A percentile compares a stretch with the other conserved stretches of the same genome.
Conservation (phyloP, 2,329 filamentous ascomycete species). For the Fusarium udum region DNA sequence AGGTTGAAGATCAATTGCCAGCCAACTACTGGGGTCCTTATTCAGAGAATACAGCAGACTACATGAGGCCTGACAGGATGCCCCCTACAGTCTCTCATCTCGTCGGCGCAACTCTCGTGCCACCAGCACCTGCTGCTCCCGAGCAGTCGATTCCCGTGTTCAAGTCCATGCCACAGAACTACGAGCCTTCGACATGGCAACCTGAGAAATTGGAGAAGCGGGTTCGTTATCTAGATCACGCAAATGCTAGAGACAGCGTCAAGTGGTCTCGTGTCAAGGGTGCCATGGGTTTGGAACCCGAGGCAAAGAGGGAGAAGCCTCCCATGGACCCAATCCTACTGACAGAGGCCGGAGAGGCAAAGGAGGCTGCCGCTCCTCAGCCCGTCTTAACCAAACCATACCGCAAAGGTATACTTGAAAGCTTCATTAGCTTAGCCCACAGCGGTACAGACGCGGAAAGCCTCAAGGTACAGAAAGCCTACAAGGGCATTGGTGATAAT, state of each 20-base stretch:
- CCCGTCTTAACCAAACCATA: neutral
- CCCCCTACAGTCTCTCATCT: neutral
- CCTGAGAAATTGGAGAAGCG: neutral
- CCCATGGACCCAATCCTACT: neutral
- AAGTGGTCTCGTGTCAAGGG: neutral
- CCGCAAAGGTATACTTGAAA: fast-evolving
- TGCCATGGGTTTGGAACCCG: fast-evolving
- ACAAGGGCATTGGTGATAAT: neutral
- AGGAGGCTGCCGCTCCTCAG: neutral
- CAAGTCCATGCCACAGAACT: neutral
- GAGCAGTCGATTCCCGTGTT: neutral
- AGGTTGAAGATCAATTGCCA: neutral
- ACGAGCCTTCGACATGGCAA: fast-evolving
- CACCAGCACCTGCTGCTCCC: neutral
- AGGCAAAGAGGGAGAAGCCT: neutral
- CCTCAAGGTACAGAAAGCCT: neutral
- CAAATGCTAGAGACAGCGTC: neutral
- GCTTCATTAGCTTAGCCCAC: neutral
- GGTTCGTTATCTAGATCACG: neutral
- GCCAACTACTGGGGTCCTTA: neutral
- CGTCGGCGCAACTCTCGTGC: neutral
- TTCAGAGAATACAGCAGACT: neutral
- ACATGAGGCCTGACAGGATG: neutral
- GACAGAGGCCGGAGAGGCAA: neutral
- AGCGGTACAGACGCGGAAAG: neutral